Evolutionary conservation across 2,329 filamentous ascomycete species (phyloP).

Genomic region (Bertia moriformis): DNA sequence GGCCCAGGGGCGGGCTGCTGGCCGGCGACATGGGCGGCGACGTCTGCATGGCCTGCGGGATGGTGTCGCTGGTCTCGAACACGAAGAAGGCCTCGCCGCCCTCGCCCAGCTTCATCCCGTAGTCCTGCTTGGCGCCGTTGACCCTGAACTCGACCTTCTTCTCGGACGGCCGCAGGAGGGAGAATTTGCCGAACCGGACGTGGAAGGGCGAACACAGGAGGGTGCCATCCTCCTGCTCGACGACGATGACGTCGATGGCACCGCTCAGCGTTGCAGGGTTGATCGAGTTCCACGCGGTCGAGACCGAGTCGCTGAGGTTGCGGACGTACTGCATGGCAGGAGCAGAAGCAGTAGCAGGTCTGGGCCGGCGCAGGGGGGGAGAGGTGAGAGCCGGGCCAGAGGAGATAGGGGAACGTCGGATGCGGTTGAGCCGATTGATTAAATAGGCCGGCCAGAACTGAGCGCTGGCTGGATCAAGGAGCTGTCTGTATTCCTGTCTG

Average conservation of each 20-base stretch:
- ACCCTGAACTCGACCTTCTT: conserved; percentile 98
- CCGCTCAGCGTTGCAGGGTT: conserved; percentile 94
- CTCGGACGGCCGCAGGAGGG: conserved; percentile 80
- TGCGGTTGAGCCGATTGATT: not conserved
- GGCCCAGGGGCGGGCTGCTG: conserved; percentile 58
- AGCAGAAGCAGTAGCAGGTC: conserved; percentile 16
- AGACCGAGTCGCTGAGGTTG: conserved; percentile 86
- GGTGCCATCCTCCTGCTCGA: conserved; percentile 83
- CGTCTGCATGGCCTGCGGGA: conserved; percentile 87
- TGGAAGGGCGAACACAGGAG: conserved; percentile 93
- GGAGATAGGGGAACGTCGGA: conserved; percentile 2
- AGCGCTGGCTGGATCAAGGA: not conserved
- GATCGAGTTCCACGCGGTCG: conserved; percentile 98
- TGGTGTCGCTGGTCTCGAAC: conserved; percentile 82
- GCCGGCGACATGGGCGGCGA: conserved; percentile 83
- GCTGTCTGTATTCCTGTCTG: too few relatives aligned
- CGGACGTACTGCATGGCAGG: conserved; percentile 99
- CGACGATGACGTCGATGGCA: conserved; percentile 96
- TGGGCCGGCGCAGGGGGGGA: conserved; percentile 4
- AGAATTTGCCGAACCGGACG: conserved; percentile 97
- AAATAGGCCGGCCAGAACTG: too few relatives aligned
- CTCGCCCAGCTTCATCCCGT: conserved; percentile 96
- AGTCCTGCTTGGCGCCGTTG: conserved; percentile 81
- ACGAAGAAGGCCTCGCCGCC: conserved; percentile 98
- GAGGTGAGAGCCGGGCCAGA: conserved; percentile 2